phyloP scores from a whole-genome alignment of 345 rosid genomes.

The Cardamine occulta region DNA sequence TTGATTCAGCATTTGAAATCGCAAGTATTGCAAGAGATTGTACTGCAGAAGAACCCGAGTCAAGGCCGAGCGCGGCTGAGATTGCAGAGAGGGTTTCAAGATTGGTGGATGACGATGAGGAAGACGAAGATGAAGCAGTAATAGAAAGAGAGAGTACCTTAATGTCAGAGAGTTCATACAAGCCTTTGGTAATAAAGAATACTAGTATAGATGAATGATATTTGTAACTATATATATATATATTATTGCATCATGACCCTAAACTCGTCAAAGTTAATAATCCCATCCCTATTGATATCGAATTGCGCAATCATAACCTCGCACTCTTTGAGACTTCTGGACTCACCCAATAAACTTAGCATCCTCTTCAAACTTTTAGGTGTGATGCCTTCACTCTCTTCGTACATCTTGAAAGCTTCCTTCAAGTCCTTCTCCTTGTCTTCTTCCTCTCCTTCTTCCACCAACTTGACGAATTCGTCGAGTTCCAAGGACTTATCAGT shows the following conservation, averaged over 20 bases:
- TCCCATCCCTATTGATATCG: conserved; percentile 66
- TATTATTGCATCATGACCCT: conserved; percentile 58
- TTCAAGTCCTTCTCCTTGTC: conserved; percentile 55
- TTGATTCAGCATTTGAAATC: conserved; percentile 63
- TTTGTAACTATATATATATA: background rate
- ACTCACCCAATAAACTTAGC: conserved; percentile 58
- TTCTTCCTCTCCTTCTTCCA: conserved; percentile 55
- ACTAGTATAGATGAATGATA: conserved; percentile 17
- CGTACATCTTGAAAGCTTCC: conserved; percentile 63
- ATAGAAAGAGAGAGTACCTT: conserved; percentile 48
- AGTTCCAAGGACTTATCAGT: conserved; percentile 58
- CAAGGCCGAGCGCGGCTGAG: conserved; percentile 79
- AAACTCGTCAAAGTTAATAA: conserved; percentile 69
- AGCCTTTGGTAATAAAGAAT: conserved; percentile 58
- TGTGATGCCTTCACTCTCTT: conserved; percentile 61
- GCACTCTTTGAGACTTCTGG: conserved; percentile 54
- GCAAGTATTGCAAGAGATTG: conserved; percentile 77
- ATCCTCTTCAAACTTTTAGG: conserved; percentile 60
- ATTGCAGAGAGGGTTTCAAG: conserved; percentile 69
- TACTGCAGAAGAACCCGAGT: conserved; percentile 59
- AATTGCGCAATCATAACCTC: conserved; percentile 58
- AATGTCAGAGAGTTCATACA: conserved; percentile 69
- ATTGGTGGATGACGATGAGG: conserved; percentile 55
- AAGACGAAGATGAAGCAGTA: conserved; percentile 49
- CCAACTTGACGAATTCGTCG: conserved; percentile 56